Percentiles rank a stretch among this genome's conserved stretches.
Conservation (phyloP, 2,329 filamentous ascomycete species). For the Ceratocystis diversiconidia region DNA sequence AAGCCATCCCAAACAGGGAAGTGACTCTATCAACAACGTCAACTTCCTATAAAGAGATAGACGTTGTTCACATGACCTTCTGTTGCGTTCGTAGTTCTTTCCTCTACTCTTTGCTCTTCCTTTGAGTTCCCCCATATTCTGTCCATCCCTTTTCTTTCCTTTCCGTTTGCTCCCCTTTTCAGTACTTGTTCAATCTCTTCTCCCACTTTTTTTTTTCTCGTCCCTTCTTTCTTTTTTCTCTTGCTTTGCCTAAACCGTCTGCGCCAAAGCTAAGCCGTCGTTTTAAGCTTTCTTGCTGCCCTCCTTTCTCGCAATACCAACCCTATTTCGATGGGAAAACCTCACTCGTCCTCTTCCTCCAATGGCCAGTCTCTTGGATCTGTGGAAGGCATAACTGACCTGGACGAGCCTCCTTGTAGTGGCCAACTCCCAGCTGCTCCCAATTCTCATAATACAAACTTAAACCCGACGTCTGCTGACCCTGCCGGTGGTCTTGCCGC, state of each 20-base stretch:
- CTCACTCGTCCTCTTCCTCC: slow-evolving; percentile 18
- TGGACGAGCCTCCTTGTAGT: slow-evolving; percentile 20
- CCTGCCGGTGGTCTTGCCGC: neutral
- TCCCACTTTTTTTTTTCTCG: neutral
- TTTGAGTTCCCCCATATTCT: neutral
- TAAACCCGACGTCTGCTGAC: slow-evolving; percentile 2
- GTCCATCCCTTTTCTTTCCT: neutral
- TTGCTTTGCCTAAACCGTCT: neutral
- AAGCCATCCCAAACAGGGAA: neutral
- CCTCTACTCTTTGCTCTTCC: neutral
- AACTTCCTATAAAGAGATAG: slow-evolving; percentile 1
- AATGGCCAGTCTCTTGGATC: slow-evolving; percentile 20
- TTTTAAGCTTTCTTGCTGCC: slow-evolving; percentile 7
- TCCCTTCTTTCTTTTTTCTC: neutral
- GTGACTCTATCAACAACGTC: neutral
- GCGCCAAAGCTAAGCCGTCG: neutral
- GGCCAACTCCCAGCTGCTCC: slow-evolving; percentile 13
- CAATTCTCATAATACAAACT: neutral
- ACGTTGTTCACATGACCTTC: neutral
- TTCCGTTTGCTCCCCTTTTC: neutral
- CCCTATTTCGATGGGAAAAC: slow-evolving; percentile 20
- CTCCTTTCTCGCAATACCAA: slow-evolving; percentile 6
- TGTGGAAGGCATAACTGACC: slow-evolving; percentile 19
- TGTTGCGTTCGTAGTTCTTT: neutral
- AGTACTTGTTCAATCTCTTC: neutral